These are phyloP conservation scores for Nicotiana undulata DNA, from an alignment of 257 asterid genomes.

Conservation along the genomic window DNA sequence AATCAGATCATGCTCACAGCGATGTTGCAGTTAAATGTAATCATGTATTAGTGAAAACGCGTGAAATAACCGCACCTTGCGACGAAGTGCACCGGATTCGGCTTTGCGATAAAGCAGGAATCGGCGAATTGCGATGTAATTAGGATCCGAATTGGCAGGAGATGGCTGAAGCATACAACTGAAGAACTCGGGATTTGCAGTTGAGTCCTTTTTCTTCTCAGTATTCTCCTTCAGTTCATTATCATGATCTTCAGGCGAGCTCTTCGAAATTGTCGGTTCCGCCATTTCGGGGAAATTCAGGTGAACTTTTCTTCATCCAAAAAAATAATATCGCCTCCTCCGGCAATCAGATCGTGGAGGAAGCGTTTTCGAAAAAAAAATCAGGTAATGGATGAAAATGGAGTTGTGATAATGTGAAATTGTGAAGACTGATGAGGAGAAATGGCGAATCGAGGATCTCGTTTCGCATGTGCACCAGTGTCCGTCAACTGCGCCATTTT, in stretches of 20 bases:
- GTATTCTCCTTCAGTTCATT: slow-evolving; percentile 28
- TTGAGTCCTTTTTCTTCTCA: slow-evolving; percentile 23
- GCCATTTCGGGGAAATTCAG: slow-evolving; percentile 33
- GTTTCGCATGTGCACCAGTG: background rate
- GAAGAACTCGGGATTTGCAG: slow-evolving; percentile 66
- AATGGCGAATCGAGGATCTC: background rate
- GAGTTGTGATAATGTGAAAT: background rate
- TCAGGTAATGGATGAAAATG: background rate
- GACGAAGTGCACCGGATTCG: slow-evolving; percentile 59
- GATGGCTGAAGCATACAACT: slow-evolving; percentile 93
- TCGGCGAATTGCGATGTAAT: slow-evolving; percentile 89
- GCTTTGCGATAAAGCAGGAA: slow-evolving; percentile 85
- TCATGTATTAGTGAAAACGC: background rate
- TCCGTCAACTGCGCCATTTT: background rate
- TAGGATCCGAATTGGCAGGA: slow-evolving; percentile 66
- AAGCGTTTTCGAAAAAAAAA: background rate
- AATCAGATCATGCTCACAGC: background rate
- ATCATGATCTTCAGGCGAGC: slow-evolving; percentile 21
- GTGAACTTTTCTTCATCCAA: slow-evolving; percentile 10
- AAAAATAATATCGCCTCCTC: slow-evolving; percentile 2
- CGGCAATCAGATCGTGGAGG: slow-evolving; percentile 7
- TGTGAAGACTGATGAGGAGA: background rate
- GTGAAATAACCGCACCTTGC: slow-evolving; percentile 45
- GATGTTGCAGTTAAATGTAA: background rate
- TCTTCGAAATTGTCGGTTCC: slow-evolving; percentile 35